phyloP scores from a whole-genome alignment of 2,329 filamentous ascomycete genomes.

The Erysiphe pulchra region DNA sequence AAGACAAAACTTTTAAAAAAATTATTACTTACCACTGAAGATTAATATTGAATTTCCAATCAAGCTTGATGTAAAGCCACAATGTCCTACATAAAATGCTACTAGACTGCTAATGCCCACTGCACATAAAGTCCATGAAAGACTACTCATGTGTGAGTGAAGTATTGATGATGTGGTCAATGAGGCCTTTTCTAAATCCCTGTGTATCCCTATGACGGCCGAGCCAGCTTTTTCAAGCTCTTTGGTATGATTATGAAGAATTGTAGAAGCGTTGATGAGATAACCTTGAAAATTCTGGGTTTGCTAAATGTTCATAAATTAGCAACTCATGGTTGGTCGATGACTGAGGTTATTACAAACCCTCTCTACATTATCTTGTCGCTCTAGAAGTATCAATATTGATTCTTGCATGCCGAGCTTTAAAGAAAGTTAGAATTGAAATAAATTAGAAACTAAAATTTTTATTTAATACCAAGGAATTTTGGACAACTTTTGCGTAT shows the following conservation, averaged over 20 bases:
- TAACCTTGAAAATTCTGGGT: constrained; percentile 4
- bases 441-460: constrained; percentile 4
- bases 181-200: constrained; percentile 7
- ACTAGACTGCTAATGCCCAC: constrained; percentile 3
- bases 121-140: constrained; percentile 6
- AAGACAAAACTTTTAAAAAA: background rate
- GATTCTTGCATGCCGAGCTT: constrained; percentile 2
- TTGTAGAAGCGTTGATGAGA: constrained; percentile 8
- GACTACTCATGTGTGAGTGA: constrained; percentile 2
- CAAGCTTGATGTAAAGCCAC: constrained; percentile 7
- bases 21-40: background rate
- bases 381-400: constrained; percentile 5
- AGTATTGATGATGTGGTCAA: constrained; percentile 5
- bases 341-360: constrained; percentile 3
- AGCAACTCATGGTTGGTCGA: background rate
- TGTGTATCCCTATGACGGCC: constrained; percentile 6
- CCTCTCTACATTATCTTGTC: constrained; percentile 7
- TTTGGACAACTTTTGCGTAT: constrained; percentile 4
- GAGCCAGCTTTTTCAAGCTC: constrained; percentile 7
- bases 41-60: constrained; percentile 4
- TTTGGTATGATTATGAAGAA: constrained; percentile 7
- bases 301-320: constrained; percentile 4
- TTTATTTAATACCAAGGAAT: background rate
- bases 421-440: background rate
- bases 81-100: constrained; percentile 7